A percentile compares a stretch with the other conserved stretches of the same genome.
These are phyloP conservation scores for Aspergillus taichungensis DNA, from an alignment of 495 filamentous ascomycete genomes.

Conservation along the genomic window DNA sequence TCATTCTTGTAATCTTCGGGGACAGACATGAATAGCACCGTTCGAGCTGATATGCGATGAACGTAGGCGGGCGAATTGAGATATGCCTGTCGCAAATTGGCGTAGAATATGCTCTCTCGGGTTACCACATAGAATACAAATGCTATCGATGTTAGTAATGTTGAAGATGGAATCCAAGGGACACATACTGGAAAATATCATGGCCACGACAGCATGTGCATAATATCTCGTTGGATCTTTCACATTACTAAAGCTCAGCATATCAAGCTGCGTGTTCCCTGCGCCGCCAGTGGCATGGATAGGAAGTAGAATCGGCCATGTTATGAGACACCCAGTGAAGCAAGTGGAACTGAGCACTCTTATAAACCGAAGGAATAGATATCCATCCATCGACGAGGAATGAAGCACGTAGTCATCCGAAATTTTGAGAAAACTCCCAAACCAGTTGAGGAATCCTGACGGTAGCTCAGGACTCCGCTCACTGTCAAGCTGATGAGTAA, in stretches of 20 bases:
- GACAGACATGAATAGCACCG: slow-evolving; percentile 61
- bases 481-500: slow-evolving; percentile 6
- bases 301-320: slow-evolving; percentile 75
- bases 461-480: slow-evolving; percentile 35
- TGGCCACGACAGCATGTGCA: slow-evolving; percentile 50
- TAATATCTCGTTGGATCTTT: slow-evolving; percentile 43
- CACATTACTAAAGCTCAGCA: slow-evolving; percentile 61
- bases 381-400: slow-evolving; percentile 66
- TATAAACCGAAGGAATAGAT: slow-evolving; percentile 74
- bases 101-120: slow-evolving; percentile 60
- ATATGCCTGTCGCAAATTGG: slow-evolving; percentile 63
- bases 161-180: background rate
- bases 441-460: slow-evolving; percentile 49
- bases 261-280: slow-evolving; percentile 50
- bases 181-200: slow-evolving; percentile 46
- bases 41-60: slow-evolving; percentile 56
- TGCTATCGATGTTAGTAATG: slow-evolving; percentile 24
- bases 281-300: slow-evolving; percentile 65
- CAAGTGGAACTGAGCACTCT: slow-evolving; percentile 60
- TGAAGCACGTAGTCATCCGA: slow-evolving; percentile 54
- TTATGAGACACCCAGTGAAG: slow-evolving; percentile 65
- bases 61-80: slow-evolving; percentile 59
- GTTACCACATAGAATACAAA: slow-evolving; percentile 59
- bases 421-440: slow-evolving; percentile 51
- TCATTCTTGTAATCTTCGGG: slow-evolving; percentile 51